Evolutionary conservation across 2,329 filamentous ascomycete species (phyloP), one percentile per base, ranked within the genome.

Genomic region (Cordyceps tenuipes): DNA sequence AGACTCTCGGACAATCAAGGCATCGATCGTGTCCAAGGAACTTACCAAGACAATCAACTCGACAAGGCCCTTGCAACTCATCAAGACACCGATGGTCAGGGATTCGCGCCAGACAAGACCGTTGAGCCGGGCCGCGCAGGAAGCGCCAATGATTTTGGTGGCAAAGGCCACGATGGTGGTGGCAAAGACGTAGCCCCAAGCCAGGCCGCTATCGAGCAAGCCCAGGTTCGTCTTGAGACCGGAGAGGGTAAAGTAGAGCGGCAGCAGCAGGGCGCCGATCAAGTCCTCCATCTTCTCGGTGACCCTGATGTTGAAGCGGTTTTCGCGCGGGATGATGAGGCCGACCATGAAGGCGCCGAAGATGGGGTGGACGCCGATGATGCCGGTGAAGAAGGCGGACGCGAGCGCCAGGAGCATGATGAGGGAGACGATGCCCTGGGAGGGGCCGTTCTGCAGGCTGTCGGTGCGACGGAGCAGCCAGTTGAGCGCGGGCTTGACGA

Each of bases 11-110:
- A 36, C 13, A 1, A 50, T 12, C 23, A 23, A 12, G 5, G 15
- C 3, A 15, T 4, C 7, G 9, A 15, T 4, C 7, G 9, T 41
- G 39, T 17, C 2, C n/a, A 17, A 8, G 31, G 1, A 29, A 66
- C 85, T 75, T 78, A 92, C 90, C 72, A 96, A 72, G n/a, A 97
- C 92, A 71, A 97, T 97, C 57, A 97, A 77, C 72, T 97, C 92
- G 0, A 97, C 92, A 10, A 97, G 79, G 67, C 93, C 93, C 73
- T 97, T 97, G 73, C 93, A 97, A 74, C 90, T 96, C 93, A 97
- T 97, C 67, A 97, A 75, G 17, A 87, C 85, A 15, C 93, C 93
- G 65, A 97, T 94, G 1, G 90, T 85, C 36, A 95, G 83, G 61
- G 89, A 92, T 71, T 97, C 93, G 62, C 92, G 83, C 93, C 93